Percentiles rank a stretch among this genome's conserved stretches.
These are phyloP conservation scores for Aplosporella prunicola DNA, from an alignment of 2,329 filamentous ascomycete species.

Conservation along the genomic window DNA sequence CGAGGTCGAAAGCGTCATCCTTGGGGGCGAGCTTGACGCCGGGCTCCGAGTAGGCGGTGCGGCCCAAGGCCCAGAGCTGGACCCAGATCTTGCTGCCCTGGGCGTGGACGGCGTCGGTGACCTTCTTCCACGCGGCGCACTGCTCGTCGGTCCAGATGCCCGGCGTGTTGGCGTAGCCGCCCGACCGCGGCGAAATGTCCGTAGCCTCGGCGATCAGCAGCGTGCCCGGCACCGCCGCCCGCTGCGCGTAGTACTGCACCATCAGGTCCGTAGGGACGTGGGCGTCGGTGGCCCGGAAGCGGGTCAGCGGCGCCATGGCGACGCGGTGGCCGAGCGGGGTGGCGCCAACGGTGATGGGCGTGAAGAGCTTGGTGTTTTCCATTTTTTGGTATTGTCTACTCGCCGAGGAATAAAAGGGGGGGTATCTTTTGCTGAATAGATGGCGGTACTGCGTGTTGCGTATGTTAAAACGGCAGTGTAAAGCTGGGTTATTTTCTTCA, in stretches of 20 bases:
- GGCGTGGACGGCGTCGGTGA: conserved; percentile 54
- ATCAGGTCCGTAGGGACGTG: conserved; percentile 36
- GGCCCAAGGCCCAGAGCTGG: conserved; percentile 55
- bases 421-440: no score
- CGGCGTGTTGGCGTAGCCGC: conserved; percentile 20
- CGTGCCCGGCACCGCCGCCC: conserved; percentile 22
- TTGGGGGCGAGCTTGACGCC: conserved; percentile 21
- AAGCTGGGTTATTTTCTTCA: no score
- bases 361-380: conserved; percentile 18
- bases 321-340: conserved; percentile 19
- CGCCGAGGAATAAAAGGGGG: no score
- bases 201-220: conserved; percentile 26
- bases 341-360: conserved; percentile 19
- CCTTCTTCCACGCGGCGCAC: conserved; percentile 49
- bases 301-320: conserved; percentile 24
- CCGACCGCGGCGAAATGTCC: conserved; percentile 22
- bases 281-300: conserved; percentile 37
- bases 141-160: conserved; percentile 35
- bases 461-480: no score
- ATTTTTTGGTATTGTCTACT: no score
- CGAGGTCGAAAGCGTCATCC: conserved; percentile 20
- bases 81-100: conserved; percentile 52
- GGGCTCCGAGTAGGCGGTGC: conserved; percentile 37
- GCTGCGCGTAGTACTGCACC: conserved; percentile 24
- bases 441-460: no score